Base-by-base conservation (phyloP, 495 filamentous ascomycete species). In the Penicillium herquei region DNA sequence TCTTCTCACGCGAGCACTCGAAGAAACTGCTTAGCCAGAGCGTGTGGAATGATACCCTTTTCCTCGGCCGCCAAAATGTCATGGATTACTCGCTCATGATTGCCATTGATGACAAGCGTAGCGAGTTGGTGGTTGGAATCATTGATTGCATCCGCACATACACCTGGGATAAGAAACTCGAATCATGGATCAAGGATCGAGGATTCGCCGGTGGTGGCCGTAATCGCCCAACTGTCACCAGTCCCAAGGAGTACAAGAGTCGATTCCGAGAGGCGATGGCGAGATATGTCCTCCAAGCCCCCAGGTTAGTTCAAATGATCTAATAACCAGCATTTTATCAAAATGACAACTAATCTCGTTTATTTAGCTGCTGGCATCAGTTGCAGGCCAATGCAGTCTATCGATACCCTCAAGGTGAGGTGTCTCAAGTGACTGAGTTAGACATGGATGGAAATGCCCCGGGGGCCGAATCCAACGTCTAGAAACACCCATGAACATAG, bases 1-100 rank as follows among this genome's bases (percentile, higher is more conserved):
- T 99, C 14, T 99, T 98, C 66, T 85, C 90, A 1, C 84, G 94
- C 14, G 94, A 98, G 64, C 92, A 97, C 68, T 89, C 88, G 11
- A 96, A 96, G 76, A 92, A 89, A 60, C 78, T 96, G 10, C 78
- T 97, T n/a, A 77, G 86, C 47, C 76, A 91, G 69, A 77, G 90
- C 71, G 78, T 96, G 11, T 96, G 89, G 85, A 99, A 99, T 67
- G 94, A 99, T 65, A 99, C 94, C 6, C 78, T 98, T 14, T 99
- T 96, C 75, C 72, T 98, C 21, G 87, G 87, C 11, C 82, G 89
- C 37, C 91, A 96, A 65, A 89, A 98, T 59, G 94, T 99, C 46
- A 99, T 99, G 94, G 94, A 99, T 69, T 99, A 99, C 72, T 93
- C 88, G 17, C 79, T 99, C 34, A 99, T 99, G 94, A 91, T 97